Base-by-base conservation (phyloP, 108 stramenopile species). In the Cyclostephanos invisitatus region DNA sequence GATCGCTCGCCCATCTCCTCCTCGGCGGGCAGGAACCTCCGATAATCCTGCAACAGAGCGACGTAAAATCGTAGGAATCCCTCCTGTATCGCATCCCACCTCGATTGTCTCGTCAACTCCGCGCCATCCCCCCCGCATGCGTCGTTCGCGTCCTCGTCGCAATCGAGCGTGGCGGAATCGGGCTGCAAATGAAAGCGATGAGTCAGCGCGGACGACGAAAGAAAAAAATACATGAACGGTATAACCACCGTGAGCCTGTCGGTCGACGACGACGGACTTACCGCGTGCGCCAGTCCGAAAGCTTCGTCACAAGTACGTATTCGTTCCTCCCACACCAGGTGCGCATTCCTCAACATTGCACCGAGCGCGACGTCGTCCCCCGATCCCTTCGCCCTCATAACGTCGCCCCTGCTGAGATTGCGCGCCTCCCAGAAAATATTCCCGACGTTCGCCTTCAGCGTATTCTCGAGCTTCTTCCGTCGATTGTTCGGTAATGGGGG, bases 21-120 rank as follows among this genome's bases (percentile, higher is more conserved):
- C n/a, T 57, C 51, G 59, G 67, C 29, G 5, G 84, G 78, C 21
- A 95, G 56, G 50, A 78, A 95, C 58, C 84, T 85, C 14, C 92
- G 73, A 54, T 96, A 96, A 67, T 93, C 88, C 73, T 89, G 87
- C 15, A 96, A 68, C 60, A 92, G 60, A 0, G 93, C 79, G 10
- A 89, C 90, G 62, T 90, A 96, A 62, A 96, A 95, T 37, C 92
- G 78, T 24, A 95, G 70, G 68, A 96, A 96, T 7, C 91, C 87
- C 67, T 96, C 95, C 75, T 96, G 95, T 8, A 92, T 88, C 50
- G 67, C 58, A 68, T 95, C 94, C 95, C 95, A 96, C 42, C 84
- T 55, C 46, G 75, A 87, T 67, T 90, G 85, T 46, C 82, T 91
- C 81, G 49, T 53, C 78, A 37, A 83, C 81, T 49, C 83, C 42